Conservation (phyloP, 202 grass and related monocot genomes). For the Eragrostis tef region DNA sequence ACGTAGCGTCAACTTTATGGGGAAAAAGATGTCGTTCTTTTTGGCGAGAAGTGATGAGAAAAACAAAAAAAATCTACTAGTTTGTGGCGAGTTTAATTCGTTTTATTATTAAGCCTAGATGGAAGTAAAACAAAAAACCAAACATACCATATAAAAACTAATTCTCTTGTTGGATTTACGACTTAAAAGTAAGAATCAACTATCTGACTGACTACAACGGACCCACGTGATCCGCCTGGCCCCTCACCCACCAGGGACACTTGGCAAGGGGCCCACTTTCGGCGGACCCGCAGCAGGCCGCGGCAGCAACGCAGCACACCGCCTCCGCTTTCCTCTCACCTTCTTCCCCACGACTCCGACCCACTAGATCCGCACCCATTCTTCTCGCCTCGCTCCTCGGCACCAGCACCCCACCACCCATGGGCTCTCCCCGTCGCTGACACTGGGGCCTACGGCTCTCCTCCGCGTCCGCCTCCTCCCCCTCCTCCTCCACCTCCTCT, state of each 20-base stretch:
- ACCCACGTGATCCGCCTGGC: not conserved
- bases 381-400: slow-evolving; percentile 37
- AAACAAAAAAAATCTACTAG: no score
- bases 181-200: no score
- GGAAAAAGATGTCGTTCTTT: no score
- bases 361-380: slow-evolving; percentile 41
- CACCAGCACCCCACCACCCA: slow-evolving; percentile 33
- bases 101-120: no score
- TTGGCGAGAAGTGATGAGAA: no score
- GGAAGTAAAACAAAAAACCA: no score
- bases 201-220: not conserved
- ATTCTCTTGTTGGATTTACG: no score
- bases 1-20: no score
- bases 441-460: slow-evolving; percentile 24
- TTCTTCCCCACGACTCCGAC: slow-evolving; percentile 29
- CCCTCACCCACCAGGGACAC: not conserved
- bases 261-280: not conserved
- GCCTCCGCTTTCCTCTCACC: slow-evolving; percentile 32
- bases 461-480: slow-evolving; percentile 23
- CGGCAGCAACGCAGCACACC: not conserved
- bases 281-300: not conserved
- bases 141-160: no score
- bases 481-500: not conserved
- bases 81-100: no score
- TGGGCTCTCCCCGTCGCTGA: slow-evolving; percentile 43